Conservation (phyloP, 2,329 filamentous ascomycete genomes). For the Lecanicillium sp. region DNA sequence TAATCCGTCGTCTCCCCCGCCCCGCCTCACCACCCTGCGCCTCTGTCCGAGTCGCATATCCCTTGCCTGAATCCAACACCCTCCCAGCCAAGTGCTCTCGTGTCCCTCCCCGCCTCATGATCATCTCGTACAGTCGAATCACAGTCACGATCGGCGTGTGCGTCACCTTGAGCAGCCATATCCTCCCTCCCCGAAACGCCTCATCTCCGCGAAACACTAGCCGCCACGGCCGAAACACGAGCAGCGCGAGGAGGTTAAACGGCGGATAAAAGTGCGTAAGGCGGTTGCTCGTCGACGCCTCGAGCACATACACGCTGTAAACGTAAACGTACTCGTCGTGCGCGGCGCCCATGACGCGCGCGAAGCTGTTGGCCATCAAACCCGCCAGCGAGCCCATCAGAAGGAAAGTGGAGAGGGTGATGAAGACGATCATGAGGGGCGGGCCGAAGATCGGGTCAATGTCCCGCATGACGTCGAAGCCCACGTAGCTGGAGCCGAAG, state of each 20-base stretch:
- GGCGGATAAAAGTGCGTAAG: slow-evolving; percentile 66
- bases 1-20: background rate
- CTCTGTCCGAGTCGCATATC: background rate
- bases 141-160: slow-evolving; percentile 63
- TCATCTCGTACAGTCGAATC: slow-evolving; percentile 62
- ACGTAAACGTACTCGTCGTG: slow-evolving; percentile 75
- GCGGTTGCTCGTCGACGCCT: slow-evolving; percentile 62
- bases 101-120: slow-evolving; percentile 27
- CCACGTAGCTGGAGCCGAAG: slow-evolving; percentile 69
- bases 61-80: background rate
- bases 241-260: slow-evolving; percentile 67
- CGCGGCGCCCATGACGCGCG: slow-evolving; percentile 55
- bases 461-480: slow-evolving; percentile 61
- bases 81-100: background rate
- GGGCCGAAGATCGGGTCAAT: slow-evolving; percentile 55
- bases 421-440: slow-evolving; percentile 64
- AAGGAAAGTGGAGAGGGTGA: slow-evolving; percentile 71
- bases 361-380: slow-evolving; percentile 72
- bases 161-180: slow-evolving; percentile 56
- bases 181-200: slow-evolving; percentile 56
- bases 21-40: background rate
- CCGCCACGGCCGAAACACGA: slow-evolving; percentile 65
- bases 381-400: slow-evolving; percentile 73
- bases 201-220: slow-evolving; percentile 59
- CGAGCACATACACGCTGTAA: slow-evolving; percentile 60